Conservation (phyloP, 805 yeast genomes). For the Suhomyces vadensis region DNA sequence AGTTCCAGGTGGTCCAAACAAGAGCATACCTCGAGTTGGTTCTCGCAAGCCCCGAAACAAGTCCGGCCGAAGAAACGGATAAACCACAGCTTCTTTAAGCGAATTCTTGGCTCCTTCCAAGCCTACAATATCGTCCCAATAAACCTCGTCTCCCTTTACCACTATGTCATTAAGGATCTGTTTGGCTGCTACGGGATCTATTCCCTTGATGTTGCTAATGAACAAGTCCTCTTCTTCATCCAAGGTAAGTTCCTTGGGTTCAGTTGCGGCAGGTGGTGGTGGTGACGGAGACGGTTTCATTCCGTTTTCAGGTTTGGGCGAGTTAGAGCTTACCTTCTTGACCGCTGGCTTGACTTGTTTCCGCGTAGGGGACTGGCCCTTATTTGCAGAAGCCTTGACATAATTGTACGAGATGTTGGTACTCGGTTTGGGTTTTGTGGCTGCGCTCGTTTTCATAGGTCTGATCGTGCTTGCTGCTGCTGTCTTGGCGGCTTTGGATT, state of each 20-base stretch:
- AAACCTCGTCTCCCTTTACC: conserved; percentile 85
- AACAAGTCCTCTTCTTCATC: conserved; percentile 35
- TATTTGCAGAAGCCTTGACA: conserved; percentile 10
- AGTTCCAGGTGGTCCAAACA: conserved; percentile 99
- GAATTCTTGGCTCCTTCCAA: conserved; percentile 84
- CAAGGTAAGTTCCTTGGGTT: conserved; percentile 3
- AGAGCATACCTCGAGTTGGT: conserved; percentile 93
- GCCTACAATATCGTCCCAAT: conserved; percentile 96
- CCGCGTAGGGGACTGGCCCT: conserved; percentile 2
- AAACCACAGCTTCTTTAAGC: conserved; percentile 91
- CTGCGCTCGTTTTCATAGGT: conserved; percentile 1
- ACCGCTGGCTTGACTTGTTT: conserved; percentile 3
- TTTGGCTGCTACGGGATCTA: conserved; percentile 75
- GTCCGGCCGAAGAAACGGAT: conserved; percentile 93
- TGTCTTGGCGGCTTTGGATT: neutral
- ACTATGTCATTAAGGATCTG: conserved; percentile 88
- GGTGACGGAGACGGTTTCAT: neutral
- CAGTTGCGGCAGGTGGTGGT: neutral
- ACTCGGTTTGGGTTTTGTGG: conserved; percentile 5
- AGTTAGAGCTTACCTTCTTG: neutral
- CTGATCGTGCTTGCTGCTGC: too few relatives aligned
- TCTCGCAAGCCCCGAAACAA: conserved; percentile 86
- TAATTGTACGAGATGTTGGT: conserved; percentile 17
- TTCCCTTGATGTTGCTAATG: conserved; percentile 58
- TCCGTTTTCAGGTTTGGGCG: neutral